Base-by-base conservation (phyloP, 306 rosid genomes). In the Oemleria cerasiformis region DNA sequence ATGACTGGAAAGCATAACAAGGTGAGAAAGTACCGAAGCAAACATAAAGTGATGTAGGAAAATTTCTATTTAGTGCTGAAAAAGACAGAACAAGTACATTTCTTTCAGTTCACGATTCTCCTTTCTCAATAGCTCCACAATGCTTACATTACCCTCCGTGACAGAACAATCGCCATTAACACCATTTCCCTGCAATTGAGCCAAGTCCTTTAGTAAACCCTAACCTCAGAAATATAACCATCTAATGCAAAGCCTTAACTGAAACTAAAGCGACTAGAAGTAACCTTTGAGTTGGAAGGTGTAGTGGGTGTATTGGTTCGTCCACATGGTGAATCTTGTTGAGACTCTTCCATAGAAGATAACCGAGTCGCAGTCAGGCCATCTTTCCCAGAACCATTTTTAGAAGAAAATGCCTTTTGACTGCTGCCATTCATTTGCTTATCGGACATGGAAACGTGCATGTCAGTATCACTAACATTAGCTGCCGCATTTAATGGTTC, bases 21-120 rank as follows among this genome's bases (percentile, higher is more conserved):
- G 53, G 62, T 45, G 68, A 68, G 49, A 56, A 57, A 53, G 30
- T 25, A 39, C 34, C 44, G 56, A 80, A 43, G 55, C 50, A 10
- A 36, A 49, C 43, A 48, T 21, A 9, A 58, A 43, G 38, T 25
- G 16, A 8, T 48, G 20, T 30, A 45, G 38, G 23, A 51, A 43
- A 14, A 43, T 34, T 70, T 38, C 16, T 30, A 54, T 15, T 1
- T 3, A 10, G 25, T 21, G 44, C 38, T 39, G n/a, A 55, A 66
- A 66, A 47, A 49, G 48, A 12, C 23, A 67, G 76, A 78, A 79
- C 30, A 40, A 25, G 38, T 80, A 93, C 98, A 88, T 90, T 71
- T 85, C 80, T 82, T 83, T 90, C 83, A 93, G 63, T 77, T 80
- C 83, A 38, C 17, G 53, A 78, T 93, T 93, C 79, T 88, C 96